Evolutionary conservation across 257 asterid genomes (phyloP).

Genomic region (Catharanthus roseus): DNA sequence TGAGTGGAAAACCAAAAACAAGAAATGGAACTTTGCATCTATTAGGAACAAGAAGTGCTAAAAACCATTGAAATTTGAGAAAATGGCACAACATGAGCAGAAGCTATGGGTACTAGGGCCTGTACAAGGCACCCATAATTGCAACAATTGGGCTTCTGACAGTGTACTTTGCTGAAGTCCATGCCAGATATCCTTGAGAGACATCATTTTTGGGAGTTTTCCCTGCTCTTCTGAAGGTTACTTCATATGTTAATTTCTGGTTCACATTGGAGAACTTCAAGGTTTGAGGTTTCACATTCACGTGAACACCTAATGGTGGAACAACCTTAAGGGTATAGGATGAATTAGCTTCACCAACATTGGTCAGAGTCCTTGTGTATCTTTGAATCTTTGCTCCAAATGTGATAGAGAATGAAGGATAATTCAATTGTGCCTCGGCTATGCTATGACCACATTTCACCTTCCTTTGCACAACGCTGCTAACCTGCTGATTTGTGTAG

Average conservation of each 20-base stretch:
- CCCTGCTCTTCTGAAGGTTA: not conserved
- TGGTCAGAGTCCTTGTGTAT: slow-evolving; percentile 20
- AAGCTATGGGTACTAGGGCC: too few species aligned
- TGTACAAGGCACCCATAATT: not conserved
- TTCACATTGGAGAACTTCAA: slow-evolving; percentile 11
- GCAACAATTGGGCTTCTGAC: slow-evolving; percentile 14
- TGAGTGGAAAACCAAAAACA: too few species aligned
- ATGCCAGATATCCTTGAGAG: slow-evolving; percentile 5
- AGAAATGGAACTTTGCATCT: too few species aligned
- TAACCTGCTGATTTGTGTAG: slow-evolving; percentile 27
- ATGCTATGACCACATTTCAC: slow-evolving; percentile 28
- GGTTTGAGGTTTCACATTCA: slow-evolving; percentile 4
- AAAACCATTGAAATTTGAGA: too few species aligned
- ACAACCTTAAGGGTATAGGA: slow-evolving; percentile 17
- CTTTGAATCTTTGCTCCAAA: slow-evolving; percentile 6
- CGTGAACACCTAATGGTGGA: slow-evolving; percentile 13
- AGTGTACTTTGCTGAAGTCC: not conserved
- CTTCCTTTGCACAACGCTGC: slow-evolving; percentile 3
- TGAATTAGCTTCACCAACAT: slow-evolving; percentile 18
- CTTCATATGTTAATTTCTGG: slow-evolving; percentile 13
- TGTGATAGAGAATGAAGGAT: slow-evolving; percentile 34
- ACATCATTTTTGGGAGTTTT: not conserved
- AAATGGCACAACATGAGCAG: too few species aligned
- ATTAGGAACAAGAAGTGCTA: too few species aligned
- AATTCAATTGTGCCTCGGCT: slow-evolving; percentile 34